A percentile compares a stretch with the other conserved stretches of the same genome.
Conservation (phyloP, 106 monocot genomes). For the Apostasia shenzhenica region DNA sequence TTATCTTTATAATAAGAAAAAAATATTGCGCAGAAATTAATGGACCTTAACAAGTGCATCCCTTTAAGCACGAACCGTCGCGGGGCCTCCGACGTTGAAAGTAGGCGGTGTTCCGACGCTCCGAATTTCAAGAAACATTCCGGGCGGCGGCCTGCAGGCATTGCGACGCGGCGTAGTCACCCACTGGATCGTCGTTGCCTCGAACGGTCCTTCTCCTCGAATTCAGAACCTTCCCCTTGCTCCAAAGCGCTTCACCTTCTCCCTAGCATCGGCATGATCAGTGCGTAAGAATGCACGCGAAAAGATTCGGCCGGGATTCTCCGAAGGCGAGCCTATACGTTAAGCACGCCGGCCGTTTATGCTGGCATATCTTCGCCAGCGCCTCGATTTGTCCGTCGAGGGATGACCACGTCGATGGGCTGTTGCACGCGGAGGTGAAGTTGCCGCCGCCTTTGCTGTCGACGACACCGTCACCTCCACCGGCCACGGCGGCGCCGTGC, state of each 20-base stretch:
- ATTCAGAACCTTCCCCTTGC: conserved; percentile 11
- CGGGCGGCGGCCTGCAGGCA: too few relatives aligned
- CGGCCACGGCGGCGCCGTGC: background rate
- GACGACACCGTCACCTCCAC: background rate
- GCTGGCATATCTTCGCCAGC: conserved; percentile 18
- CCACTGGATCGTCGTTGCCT: conserved; percentile 9
- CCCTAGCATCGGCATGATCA: conserved; percentile 8
- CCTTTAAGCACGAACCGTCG: background rate
- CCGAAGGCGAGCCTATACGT: conserved; percentile 4
- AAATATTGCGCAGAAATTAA: background rate
- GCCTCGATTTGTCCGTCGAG: conserved; percentile 4
- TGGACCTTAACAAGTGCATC: background rate
- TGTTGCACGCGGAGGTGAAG: conserved; percentile 12
- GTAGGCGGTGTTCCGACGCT: background rate
- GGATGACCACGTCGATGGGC: conserved; percentile 20
- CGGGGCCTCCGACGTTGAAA: background rate
- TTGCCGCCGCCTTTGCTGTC: background rate
- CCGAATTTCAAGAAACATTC: background rate
- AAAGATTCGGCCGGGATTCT: background rate
- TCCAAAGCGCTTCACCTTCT: conserved; percentile 9
- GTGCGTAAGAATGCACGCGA: background rate
- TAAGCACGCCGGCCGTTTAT: conserved; percentile 8
- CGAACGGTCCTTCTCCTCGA: conserved; percentile 7
- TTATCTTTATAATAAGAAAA: background rate
- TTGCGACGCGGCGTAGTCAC: background rate